Base-by-base conservation (phyloP, 352 stramenopile species). In the Phytopythium vexans region DNA sequence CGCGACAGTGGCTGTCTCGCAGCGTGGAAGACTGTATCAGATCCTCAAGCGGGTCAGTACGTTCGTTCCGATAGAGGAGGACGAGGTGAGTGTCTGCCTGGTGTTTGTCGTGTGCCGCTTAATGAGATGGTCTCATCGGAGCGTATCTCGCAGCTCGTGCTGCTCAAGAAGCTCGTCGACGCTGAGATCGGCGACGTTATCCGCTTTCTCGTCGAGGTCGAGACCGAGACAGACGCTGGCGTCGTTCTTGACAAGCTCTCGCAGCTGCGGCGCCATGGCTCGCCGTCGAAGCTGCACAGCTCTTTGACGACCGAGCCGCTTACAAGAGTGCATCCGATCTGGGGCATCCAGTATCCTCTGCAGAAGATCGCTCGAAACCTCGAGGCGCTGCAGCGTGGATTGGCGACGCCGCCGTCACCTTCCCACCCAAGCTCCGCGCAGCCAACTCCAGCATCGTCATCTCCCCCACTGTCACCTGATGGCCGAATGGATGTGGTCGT, bases 121-220 rank as follows among this genome's bases (percentile, higher is more conserved):
- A 51, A 61, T 46, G 14, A 32, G 36, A 15, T 43, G 27, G 4
- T 54, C 33, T 52, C 3, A 27, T 14, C 37, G 12, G 37, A 14
- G 12, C 9, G 9, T 46, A 2, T 35, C n/a, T 41, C 2, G 14
- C 54, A 88, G 78, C 62, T 91, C 4, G 45, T 82, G 27, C 33
- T 83, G 6, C 66, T 91, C 0, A 91, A 91, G 58, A 88, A 86
- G 36, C 66, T 89, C 2, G 74, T 91, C 4, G 81, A 91, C 39
- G 69, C 77, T 8, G 77, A 91, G 48, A 68, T 88, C 8, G 77
- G 81, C 32, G 81, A 91, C 32, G 74, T 91, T 14, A 89, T 91
- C 41, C 62, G 64, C 27, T 75, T 87, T 48, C 58, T 91, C 3
- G 33, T 83, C 3, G 65, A 70, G 11, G 58, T 87, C 4, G 77